These are phyloP conservation scores for Parathielavia hyrcaniae DNA, from an alignment of 495 filamentous ascomycete genomes.

Conservation along the genomic window DNA sequence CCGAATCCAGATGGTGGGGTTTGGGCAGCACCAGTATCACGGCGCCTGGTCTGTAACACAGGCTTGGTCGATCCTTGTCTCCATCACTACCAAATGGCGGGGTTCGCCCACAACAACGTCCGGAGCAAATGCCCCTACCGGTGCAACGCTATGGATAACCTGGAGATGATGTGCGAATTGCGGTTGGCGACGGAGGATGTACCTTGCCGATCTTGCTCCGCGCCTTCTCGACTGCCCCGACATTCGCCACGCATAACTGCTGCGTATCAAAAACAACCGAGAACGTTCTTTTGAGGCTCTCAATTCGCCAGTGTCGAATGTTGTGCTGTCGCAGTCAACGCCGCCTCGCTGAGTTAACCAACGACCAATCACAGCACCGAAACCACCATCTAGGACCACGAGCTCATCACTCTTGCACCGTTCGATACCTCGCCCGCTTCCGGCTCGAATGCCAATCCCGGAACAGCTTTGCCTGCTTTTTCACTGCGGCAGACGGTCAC, in stretches of 20 bases:
- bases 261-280: background rate
- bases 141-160: background rate
- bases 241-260: background rate
- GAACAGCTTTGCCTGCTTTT: background rate
- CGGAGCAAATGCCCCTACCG: slow-evolving; percentile 9
- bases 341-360: background rate
- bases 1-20: background rate
- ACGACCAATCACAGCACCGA: slow-evolving; percentile 8
- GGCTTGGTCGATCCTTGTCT: slow-evolving; percentile 10
- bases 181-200: background rate
- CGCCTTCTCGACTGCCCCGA: background rate
- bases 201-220: background rate
- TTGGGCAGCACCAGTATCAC: background rate
- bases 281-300: too few relatives aligned
- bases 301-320: background rate
- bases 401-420: background rate
- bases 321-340: background rate
- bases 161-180: too few relatives aligned
- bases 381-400: background rate
- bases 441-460: slow-evolving; percentile 3
- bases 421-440: slow-evolving; percentile 18
- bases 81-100: background rate
- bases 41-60: slow-evolving; percentile 3
- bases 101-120: background rate
- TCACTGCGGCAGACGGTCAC: background rate